Conservation (phyloP, 495 filamentous ascomycete species). For the Stereocaulon alpinum region DNA sequence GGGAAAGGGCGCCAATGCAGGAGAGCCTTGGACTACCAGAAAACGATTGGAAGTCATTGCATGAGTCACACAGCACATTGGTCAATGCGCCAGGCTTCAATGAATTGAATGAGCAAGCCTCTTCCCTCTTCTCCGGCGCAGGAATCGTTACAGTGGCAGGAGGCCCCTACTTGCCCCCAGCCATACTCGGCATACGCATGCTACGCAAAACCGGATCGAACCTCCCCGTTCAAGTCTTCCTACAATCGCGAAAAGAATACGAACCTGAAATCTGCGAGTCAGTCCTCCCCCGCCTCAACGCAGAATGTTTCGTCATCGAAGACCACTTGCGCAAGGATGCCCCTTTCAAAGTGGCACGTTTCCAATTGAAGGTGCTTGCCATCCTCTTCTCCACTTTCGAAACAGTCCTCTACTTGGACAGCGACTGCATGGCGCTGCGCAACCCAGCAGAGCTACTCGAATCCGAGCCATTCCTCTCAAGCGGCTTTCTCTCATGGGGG, state of each 20-base stretch:
- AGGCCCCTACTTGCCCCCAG: constrained; percentile 36
- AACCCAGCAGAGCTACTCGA: constrained; percentile 42
- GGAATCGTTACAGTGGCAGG: constrained; percentile 47
- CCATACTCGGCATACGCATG: constrained; percentile 48
- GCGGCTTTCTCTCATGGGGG: constrained; percentile 49
- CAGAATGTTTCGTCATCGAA: constrained; percentile 41
- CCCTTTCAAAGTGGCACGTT: constrained; percentile 31
- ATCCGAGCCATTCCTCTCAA: constrained; percentile 40
- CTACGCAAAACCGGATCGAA: constrained; percentile 45
- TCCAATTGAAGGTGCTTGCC: constrained; percentile 50
- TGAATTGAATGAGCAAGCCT: neutral
- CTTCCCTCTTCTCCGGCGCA: constrained; percentile 3
- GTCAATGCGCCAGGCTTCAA: constrained; percentile 4
- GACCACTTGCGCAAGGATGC: constrained; percentile 30
- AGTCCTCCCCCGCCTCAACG: constrained; percentile 40
- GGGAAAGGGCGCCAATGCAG: constrained; percentile 5
- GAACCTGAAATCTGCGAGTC: constrained; percentile 43
- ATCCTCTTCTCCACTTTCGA: constrained; percentile 52
- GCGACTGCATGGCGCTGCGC: constrained; percentile 45
- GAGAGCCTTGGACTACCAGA: constrained; percentile 6
- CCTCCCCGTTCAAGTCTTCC: constrained; percentile 50
- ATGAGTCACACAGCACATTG: constrained; percentile 4
- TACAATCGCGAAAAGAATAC: constrained; percentile 41
- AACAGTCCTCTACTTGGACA: constrained; percentile 52
- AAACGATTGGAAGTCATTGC: constrained; percentile 6